Evolutionary conservation across 2,329 filamentous ascomycete species (phyloP), one percentile per base, ranked within the genome.

Genomic region (Trichoderma sp.): DNA sequence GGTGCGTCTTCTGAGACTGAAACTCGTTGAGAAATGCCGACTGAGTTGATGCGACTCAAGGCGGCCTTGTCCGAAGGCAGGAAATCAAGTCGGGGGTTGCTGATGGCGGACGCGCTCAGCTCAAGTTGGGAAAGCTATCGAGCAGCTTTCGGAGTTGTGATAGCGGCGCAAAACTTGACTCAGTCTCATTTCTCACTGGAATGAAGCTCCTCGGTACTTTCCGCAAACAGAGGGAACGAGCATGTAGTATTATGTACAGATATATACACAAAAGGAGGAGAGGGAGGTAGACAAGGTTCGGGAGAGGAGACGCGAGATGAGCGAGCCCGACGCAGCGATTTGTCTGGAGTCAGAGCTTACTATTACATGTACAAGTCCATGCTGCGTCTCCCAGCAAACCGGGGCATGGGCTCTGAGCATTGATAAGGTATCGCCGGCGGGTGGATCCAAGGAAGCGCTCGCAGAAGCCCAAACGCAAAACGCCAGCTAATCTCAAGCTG

Each of bases 181-280:
- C 24, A 35, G 59, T 69, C 67, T 60, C 67, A 69, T 69, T 69
- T 64, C 67, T 69, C 59, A 60, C 53, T 47, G 33, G 35, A 57
- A n/a, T 31, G 24, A n/a, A 53, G 11, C 57, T 52, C 11, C 37
- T 59, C 10, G 10, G 57, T 59, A 24, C 27, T 59, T 7, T 59
- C 31, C 24, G 53, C 19, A 29, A 52, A 52, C 21, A 31, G 19
- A 16, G 62, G 49, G 27, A 24, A n/a, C 33, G n/a, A 24, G 27
- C 29, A 37, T 40, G 47, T 57, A 40, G 3, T 19, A 57, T 31
- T 19, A 35, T 35, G 33, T 35, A 49, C 3, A 11, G 21, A 47
- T 27, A 4, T 11, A n/a, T 47, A 27, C 8, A 47, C 24, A 66
- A 14, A 6, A 52, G 8, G 40, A 29, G 2, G 40, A 13, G 31